These are phyloP conservation scores for Saccharum spontaneum DNA, from an alignment of 176 grass and related monocot species.

Conservation along the genomic window DNA sequence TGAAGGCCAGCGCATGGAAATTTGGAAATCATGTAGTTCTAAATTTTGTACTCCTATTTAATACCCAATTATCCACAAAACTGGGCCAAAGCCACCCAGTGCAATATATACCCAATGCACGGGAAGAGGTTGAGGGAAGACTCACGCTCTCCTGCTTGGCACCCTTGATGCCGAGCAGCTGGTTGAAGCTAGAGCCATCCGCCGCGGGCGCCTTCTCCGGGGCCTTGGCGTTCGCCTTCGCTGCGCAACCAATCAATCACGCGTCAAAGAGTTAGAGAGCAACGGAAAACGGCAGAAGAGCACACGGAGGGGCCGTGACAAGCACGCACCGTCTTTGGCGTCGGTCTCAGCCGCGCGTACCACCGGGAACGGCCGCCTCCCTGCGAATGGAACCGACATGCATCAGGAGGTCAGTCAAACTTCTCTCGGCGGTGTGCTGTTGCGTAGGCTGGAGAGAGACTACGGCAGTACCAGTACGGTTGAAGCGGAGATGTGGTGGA, in stretches of 20 bases:
- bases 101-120: not conserved
- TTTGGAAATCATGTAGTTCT: not conserved
- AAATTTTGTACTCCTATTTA: not conserved
- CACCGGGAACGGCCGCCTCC: slow-evolving; percentile 42
- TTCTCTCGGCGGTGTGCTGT: not conserved
- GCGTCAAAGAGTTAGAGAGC: not conserved
- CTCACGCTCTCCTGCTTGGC: slow-evolving; percentile 79
- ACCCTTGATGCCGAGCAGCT: slow-evolving; percentile 95
- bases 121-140: slow-evolving; percentile 13
- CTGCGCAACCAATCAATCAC: slow-evolving; percentile 37
- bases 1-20: not conserved
- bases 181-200: slow-evolving; percentile 87
- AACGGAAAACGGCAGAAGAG: not conserved
- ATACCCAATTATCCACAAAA: not conserved
- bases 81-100: not conserved
- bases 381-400: slow-evolving; percentile 35
- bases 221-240: slow-evolving; percentile 40
- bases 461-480: slow-evolving; percentile 24
- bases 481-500: slow-evolving; percentile 34
- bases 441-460: not conserved
- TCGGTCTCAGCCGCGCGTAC: slow-evolving; percentile 59
- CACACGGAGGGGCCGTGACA: not conserved
- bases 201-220: slow-evolving; percentile 62
- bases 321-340: slow-evolving; percentile 52
- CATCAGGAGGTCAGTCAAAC: not conserved